Evolutionary conservation across 352 stramenopile genomes (phyloP), one percentile per base, ranked within the genome.

Genomic region (Phytophthora fragariaefolia): DNA sequence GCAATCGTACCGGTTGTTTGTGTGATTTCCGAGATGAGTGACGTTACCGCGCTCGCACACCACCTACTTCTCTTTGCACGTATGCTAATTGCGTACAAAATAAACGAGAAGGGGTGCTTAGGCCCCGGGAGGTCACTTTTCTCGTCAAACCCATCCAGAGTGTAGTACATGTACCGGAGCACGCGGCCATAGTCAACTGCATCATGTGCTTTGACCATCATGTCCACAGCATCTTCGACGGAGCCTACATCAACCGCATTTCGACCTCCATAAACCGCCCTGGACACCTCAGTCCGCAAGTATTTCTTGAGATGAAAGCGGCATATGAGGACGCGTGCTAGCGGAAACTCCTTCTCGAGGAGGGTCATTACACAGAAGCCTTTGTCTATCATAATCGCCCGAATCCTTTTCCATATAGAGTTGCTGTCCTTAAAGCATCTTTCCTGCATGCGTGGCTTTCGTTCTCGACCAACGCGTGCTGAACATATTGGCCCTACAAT

Each of bases 241-340:
- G 27, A 28, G 40, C 43, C 48, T n/a, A 56, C 48, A 6, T 56
- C 27, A 0, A 56, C 27, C 7, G 6, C 48, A 43, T 42, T 10
- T 17, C 20, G 28, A 1, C 49, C 30, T 5, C 49, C 49, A 18
- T 57, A 57, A 2, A 28, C 13, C 15, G 30, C 1, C 18, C 46
- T 57, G 6, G 30, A 4, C 49, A 57, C 46, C 18, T 47, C 49
- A 2, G 49, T 30, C 1, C 49, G 28, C 1, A 45, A 4, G 20
- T 57, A 57, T 13, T 57, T 46, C 20, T 57, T 46, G 1, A 46
- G 49, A 18, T 57, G 49, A 15, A 43, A 57, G 23, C 46, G 49
- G 1, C 49, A 57, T 7, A 43, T 57, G 4, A 47, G 4, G 0
- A 47, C 12, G 0, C n/a, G 49, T 0, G 34, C 34, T 15, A 58